These are phyloP conservation scores for Geranium brycei DNA, from an alignment of 345 rosid genomes.

Conservation along the genomic window DNA sequence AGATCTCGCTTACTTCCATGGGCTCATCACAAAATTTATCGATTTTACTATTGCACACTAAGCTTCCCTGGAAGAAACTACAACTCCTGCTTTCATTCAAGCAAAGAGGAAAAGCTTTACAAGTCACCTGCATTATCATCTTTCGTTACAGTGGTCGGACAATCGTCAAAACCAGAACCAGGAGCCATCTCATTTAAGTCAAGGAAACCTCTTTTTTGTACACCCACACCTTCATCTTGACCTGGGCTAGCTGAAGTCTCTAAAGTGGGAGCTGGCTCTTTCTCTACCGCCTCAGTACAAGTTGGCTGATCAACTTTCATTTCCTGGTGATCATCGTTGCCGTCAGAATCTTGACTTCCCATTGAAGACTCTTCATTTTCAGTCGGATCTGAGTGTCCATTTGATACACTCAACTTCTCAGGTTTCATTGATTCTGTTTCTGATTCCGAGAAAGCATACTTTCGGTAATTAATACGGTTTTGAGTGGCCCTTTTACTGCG, in stretches of 20 bases:
- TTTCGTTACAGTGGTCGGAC: slow-evolving; percentile 58
- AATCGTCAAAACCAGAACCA: slow-evolving; percentile 82
- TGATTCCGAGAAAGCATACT: slow-evolving; percentile 75
- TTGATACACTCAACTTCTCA: slow-evolving; percentile 42
- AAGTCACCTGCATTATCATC: slow-evolving; percentile 51
- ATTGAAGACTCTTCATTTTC: slow-evolving; percentile 46
- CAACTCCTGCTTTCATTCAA: slow-evolving; percentile 16
- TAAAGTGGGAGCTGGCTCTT: slow-evolving; percentile 30
- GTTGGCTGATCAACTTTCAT: slow-evolving; percentile 32
- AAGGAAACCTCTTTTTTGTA: slow-evolving; percentile 52
- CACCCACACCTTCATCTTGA: slow-evolving; percentile 43
- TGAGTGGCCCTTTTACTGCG: slow-evolving; percentile 86
- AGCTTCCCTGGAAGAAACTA: slow-evolving; percentile 20
- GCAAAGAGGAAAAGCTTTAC: slow-evolving; percentile 29
- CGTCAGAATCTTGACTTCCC: slow-evolving; percentile 52
- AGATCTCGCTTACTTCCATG: slow-evolving; percentile 18
- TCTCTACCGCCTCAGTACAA: slow-evolving; percentile 23
- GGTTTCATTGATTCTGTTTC: slow-evolving; percentile 51
- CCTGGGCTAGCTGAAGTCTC: slow-evolving; percentile 33
- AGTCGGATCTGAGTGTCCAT: slow-evolving; percentile 48
- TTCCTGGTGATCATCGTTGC: slow-evolving; percentile 39
- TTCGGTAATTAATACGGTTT: slow-evolving; percentile 61
- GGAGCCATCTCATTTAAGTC: slow-evolving; percentile 93
- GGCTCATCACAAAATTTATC: slow-evolving; percentile 40
- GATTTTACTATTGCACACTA: slow-evolving; percentile 25